Evolutionary conservation across 306 rosid genomes (phyloP).

Genomic region (Delonix regia): DNA sequence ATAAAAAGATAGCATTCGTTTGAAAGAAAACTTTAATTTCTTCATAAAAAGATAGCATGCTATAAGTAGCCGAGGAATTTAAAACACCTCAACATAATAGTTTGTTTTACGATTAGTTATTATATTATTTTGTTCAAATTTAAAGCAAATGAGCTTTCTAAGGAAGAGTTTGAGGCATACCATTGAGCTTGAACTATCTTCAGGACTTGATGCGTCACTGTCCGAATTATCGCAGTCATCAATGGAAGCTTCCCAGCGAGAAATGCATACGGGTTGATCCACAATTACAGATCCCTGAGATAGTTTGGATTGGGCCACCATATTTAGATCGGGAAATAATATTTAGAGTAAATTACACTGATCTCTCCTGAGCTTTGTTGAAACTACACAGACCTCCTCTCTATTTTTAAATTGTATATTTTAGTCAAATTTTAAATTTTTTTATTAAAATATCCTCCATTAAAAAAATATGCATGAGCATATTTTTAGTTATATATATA

Average conservation of each 20-base stretch:
- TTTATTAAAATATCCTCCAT: too few relatives aligned
- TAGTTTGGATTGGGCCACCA: slow-evolving; percentile 27
- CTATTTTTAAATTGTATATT: too few relatives aligned
- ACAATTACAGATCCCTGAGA: slow-evolving; percentile 79
- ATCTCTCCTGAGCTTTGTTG: too few relatives aligned
- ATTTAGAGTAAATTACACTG: too few relatives aligned
- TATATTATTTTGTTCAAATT: slow-evolving; percentile 8
- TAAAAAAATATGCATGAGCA: too few relatives aligned
- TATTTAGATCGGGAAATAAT: slow-evolving; percentile 27
- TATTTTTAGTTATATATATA: too few relatives aligned
- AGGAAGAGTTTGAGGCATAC: slow-evolving; percentile 44
- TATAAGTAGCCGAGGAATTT: not conserved
- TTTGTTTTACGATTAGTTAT: not conserved
- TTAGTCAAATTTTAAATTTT: too few relatives aligned
- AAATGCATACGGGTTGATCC: slow-evolving; percentile 70
- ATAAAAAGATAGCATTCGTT: slow-evolving; percentile 17
- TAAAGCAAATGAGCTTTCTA: not conserved
- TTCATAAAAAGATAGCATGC: slow-evolving; percentile 16
- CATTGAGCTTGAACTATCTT: slow-evolving; percentile 43
- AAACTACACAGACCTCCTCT: too few relatives aligned
- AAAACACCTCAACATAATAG: slow-evolving; percentile 12
- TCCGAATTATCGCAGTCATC: slow-evolving; percentile 61
- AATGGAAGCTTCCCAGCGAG: slow-evolving; percentile 58
- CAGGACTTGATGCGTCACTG: slow-evolving; percentile 41
- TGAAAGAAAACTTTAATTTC: not conserved